Conservation (phyloP, 2,329 filamentous ascomycete species). For the Aureobasidium lini region DNA sequence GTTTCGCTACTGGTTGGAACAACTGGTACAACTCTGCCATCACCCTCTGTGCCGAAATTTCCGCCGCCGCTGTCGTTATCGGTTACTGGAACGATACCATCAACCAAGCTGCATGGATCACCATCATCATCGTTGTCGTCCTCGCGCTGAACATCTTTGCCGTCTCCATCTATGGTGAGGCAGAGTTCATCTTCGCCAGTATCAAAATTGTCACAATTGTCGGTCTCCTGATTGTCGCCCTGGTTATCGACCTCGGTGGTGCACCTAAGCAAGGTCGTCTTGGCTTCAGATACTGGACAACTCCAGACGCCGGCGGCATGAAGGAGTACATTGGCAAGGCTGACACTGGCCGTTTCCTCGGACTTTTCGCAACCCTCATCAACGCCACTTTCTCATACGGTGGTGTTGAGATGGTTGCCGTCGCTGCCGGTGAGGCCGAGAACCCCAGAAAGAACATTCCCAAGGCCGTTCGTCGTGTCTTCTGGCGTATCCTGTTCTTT, state of each 20-base stretch:
- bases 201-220: conserved; percentile 45
- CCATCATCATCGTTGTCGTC: conserved; percentile 54
- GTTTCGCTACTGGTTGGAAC: conserved; percentile 35
- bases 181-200: conserved; percentile 45
- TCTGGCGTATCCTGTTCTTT: conserved; percentile 50
- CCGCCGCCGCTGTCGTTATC: conserved; percentile 57
- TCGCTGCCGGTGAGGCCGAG: conserved; percentile 49
- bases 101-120: conserved; percentile 39
- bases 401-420: conserved; percentile 47
- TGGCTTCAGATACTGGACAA: conserved; percentile 60
- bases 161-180: conserved; percentile 41
- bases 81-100: conserved; percentile 46
- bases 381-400: conserved; percentile 45
- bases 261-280: conserved; percentile 50
- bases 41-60: conserved; percentile 50
- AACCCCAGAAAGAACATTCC: conserved; percentile 48
- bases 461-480: conserved; percentile 47
- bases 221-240: conserved; percentile 31
- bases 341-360: conserved; percentile 54
- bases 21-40: conserved; percentile 45
- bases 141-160: conserved; percentile 56
- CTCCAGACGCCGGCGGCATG: conserved; percentile 14
- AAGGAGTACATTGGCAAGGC: conserved; percentile 56
- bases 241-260: conserved; percentile 57
- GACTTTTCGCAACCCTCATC: conserved; percentile 47